Base-by-base conservation (phyloP, 179 eudicot genomes). In the Patellifolia procumbens region DNA sequence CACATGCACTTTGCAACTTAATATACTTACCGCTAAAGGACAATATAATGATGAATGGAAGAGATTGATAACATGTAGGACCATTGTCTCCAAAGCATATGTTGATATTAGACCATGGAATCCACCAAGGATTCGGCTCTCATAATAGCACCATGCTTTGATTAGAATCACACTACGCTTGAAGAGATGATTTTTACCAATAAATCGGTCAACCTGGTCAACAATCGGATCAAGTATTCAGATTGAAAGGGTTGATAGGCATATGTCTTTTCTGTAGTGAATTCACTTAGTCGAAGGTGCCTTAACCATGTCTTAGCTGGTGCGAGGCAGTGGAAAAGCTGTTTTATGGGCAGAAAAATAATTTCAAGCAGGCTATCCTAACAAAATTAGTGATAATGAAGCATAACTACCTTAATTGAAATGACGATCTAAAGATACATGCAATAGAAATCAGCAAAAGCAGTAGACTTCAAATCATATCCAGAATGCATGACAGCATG, bases 111-210 rank as follows among this genome's bases (percentile, higher is more conserved):
- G 83, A 65, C 90, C 88, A 83, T 84, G 68, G 63, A 29, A 76
- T 31, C 90, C 90, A 51, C 89, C 92, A 55, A 87, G 85, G 61
- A 83, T 80, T 12, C 87, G 78, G 79, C 92, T 87, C 76, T 89
- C 92, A 19, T 89, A 89, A 58, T 82, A 84, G 83, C 90, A 87
- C 92, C 92, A 89, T 51, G 92, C 83, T 79, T 89, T 89, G 48
- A 89, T 83, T 31, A 89, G 78, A 77, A 87, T 87, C 31, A 89
- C 81, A 78, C 92, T 86, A 45, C 84, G 86, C 73, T 87, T 89
- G 80, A 84, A 86, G 24, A 89, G 80, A 81, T 89, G 87, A 75
- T 86, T 81, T 78, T 81, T 81, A 45, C 86, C 88, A 46, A 86
- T 76, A 55, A 77, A 70, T 35, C 62, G 80, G 78, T 87, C 89